Evolutionary conservation across 1,284 basidiomycete genomes (phyloP), one percentile per base, ranked within the genome.

Genomic region (Pholiota adiposa): DNA sequence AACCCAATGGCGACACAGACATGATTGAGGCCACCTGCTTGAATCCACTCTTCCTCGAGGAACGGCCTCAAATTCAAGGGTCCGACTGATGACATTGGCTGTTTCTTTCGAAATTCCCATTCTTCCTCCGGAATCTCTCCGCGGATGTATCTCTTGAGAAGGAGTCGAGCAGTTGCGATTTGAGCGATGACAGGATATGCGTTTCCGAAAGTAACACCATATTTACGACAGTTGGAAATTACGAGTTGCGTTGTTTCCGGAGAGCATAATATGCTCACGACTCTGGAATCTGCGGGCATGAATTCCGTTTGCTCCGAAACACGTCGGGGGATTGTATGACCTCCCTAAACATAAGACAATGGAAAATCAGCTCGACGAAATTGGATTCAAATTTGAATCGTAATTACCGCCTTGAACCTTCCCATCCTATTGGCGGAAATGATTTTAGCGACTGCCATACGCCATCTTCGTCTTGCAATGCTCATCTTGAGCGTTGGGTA

Each of bases 61-160:
- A 79, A 80, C 3, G 82, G 79, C 5, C 87, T 77, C 38, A 86
- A 55, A 67, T 83, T 87, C 19, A 85, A 53, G 5, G 84, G 85
- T 0, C 81, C 82, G 11, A 69, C 76, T 19, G 77, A 77, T 48
- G 78, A 69, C 73, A 83, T 84, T 1, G 84, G 84, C 59, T 87
- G 77, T 53, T 71, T 73, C 60, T 74, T 79, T 38, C 84, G 73
- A 51, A 77, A 77, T 29, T 78, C 74, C 86, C 86, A 87, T 65
- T 88, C 85, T 12, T 76, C 75, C 44, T 76, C 65, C 3, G 70
- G 68, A 18, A 88, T 80, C 34, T 81, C 72, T 6, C 84, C 83
- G 2, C 73, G 74, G 16, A 81, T 65, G 61, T 80, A 83, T 51
- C 73, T 76, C 46, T 79, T 76, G 54, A 80, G 79, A 19, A 87